Percentiles rank a stretch among this genome's conserved stretches.
Conservation (phyloP, 495 filamentous ascomycete genomes). For the Penicillium salamii region DNA sequence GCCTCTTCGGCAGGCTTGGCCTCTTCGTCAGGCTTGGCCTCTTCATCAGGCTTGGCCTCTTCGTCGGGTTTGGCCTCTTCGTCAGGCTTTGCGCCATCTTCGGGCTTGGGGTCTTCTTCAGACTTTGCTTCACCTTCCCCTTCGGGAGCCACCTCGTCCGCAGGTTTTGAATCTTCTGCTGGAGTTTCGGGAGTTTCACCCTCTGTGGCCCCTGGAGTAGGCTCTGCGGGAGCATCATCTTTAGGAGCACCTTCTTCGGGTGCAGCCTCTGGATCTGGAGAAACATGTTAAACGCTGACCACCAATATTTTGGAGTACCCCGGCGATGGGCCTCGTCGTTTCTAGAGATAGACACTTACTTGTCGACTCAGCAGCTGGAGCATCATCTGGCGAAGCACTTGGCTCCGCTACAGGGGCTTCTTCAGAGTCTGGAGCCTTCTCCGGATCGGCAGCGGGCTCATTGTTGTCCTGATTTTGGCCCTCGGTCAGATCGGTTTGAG, state of each 20-base stretch:
- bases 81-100: slow-evolving; percentile 4
- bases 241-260: slow-evolving; percentile 15
- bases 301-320: not conserved
- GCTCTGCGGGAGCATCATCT: slow-evolving; percentile 15
- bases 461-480: slow-evolving; percentile 41
- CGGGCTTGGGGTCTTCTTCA: slow-evolving; percentile 10
- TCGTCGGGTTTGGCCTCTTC: slow-evolving; percentile 1
- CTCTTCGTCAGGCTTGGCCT: not conserved
- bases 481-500: slow-evolving; percentile 35
- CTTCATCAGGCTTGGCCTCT: slow-evolving; percentile 7
- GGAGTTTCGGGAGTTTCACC: slow-evolving; percentile 15
- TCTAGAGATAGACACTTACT: slow-evolving; percentile 21
- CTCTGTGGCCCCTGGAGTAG: slow-evolving; percentile 13
- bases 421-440: slow-evolving; percentile 23
- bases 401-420: slow-evolving; percentile 22
- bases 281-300: slow-evolving; percentile 12
- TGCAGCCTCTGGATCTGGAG: slow-evolving; percentile 28
- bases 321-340: not conserved
- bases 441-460: slow-evolving; percentile 22
- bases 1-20: not conserved
- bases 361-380: slow-evolving; percentile 10
- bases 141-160: slow-evolving; percentile 15
- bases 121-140: slow-evolving; percentile 9
- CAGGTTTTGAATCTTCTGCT: slow-evolving; percentile 8
- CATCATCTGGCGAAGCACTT: slow-evolving; percentile 6